These are phyloP conservation scores for Metschnikowia bowlesiae DNA, from an alignment of 805 yeast genomes.

Conservation along the genomic window DNA sequence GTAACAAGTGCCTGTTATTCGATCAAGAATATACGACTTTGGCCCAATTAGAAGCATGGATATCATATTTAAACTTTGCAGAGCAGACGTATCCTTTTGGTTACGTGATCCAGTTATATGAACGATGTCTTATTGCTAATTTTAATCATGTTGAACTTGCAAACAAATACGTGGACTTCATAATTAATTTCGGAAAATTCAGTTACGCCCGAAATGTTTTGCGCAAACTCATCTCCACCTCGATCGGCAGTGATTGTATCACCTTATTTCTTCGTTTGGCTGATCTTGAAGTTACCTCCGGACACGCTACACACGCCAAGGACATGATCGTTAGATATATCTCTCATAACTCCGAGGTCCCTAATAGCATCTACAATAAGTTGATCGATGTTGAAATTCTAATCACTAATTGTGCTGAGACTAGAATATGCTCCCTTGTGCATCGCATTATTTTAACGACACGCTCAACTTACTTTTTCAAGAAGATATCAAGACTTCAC, in stretches of 20 bases:
- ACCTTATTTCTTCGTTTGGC: conserved; percentile 35
- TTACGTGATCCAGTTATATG: conserved; percentile 35
- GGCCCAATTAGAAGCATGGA: conserved; percentile 58
- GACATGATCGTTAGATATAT: conserved; percentile 28
- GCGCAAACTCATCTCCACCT: conserved; percentile 27
- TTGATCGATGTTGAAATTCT: conserved; percentile 40
- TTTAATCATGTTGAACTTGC: conserved; percentile 46
- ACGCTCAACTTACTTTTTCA: conserved; percentile 10
- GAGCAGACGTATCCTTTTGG: conserved; percentile 33
- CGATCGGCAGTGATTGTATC: conserved; percentile 20
- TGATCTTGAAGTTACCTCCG: conserved; percentile 40
- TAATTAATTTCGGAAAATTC: conserved; percentile 22
- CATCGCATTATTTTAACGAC: conserved; percentile 26
- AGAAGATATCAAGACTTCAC: neutral
- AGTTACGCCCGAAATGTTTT: conserved; percentile 39
- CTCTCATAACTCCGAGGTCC: conserved; percentile 19
- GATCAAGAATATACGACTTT: conserved; percentile 28
- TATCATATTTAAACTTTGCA: conserved; percentile 49
- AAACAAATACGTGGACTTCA: conserved; percentile 46
- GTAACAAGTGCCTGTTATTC: conserved; percentile 26
- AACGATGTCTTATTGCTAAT: conserved; percentile 45
- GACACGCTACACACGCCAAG: conserved; percentile 36
- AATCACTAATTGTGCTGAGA: conserved; percentile 22
- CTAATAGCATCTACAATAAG: conserved; percentile 37
- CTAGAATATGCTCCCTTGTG: conserved; percentile 24